Evolutionary conservation across 257 asterid species (phyloP), one percentile per base, ranked within the genome.

Genomic region (Echium plantagineum): DNA sequence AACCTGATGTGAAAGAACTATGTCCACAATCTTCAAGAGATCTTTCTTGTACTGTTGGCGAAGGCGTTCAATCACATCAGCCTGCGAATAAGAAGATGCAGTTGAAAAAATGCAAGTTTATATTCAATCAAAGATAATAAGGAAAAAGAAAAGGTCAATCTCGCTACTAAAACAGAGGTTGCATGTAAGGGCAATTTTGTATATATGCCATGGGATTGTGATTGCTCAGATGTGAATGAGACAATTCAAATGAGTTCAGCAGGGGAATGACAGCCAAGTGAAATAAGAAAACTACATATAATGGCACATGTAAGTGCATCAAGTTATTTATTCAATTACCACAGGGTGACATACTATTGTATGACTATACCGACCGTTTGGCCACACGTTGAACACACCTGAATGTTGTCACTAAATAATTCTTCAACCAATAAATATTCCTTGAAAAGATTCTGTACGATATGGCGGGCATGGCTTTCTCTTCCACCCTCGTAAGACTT

Each of bases 1-100:
- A 78, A 93, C 99, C 95, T 93, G 99, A 76, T 84, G 99, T 54
- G 99, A 93, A 62, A 93, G 95, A 61, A 93, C 99, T 74, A 89
- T 86, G 74, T 89, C 99, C 48, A 93, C 95, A 65, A 93, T 84
- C 75, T 78, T 93, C 66, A 86, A 80, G 61, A 89, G 90, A 75
- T 89, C 96, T 75, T 93, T 93, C 83, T 83, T 89, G 66, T 84
- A 87, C 57, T 86, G 97, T 77, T 86, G 95, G 57, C 99, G 85
- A 61, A 93, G 85, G 18, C 86, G 87, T 73, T 93, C 99, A 67
- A 93, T 93, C 60, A 93, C 99, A 76, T 93, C 99, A 59, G 99
- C 99, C 95, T 91, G 81, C 71, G 4, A 74, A 77, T 69, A 57
- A 60, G 52, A 51, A 67, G 64, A 57, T 24, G 69, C 24, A 55